Conservation (phyloP, 2,329 filamentous ascomycete species). For the Metarhizium humberi region DNA sequence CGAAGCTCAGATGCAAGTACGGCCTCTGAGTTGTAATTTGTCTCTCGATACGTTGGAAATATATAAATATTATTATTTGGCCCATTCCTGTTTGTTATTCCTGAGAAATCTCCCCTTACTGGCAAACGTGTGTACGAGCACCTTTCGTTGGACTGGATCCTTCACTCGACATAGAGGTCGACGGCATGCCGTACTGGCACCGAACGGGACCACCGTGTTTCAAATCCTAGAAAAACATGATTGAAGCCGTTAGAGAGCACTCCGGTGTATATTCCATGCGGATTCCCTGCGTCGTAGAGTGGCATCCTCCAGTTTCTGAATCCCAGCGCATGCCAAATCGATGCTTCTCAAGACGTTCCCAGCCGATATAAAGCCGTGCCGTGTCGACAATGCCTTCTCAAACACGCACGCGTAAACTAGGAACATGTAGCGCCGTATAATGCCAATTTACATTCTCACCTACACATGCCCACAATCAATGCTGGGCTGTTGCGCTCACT, state of each 20-base stretch:
- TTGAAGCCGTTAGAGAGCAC: not conserved
- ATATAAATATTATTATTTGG: no score
- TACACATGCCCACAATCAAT: not conserved
- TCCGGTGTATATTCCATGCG: not conserved
- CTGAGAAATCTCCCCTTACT: not conserved
- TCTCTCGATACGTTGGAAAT: no score
- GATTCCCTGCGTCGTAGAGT: not conserved
- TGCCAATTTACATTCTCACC: not conserved
- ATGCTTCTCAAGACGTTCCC: not conserved
- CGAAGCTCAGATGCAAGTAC: no score
- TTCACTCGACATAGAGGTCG: not conserved
- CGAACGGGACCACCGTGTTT: not conserved
- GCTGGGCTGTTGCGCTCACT: constrained; percentile 1
- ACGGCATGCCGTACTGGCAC: not conserved
- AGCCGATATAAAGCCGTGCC: constrained; percentile 3
- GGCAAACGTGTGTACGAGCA: not conserved
- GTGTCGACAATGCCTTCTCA: not conserved
- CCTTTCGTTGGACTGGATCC: not conserved
- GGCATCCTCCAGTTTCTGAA: not conserved
- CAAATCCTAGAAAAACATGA: not conserved
- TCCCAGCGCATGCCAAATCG: not conserved
- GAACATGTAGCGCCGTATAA: not conserved
- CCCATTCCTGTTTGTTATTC: not conserved
- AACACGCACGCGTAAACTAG: not conserved
- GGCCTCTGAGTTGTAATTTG: no score